Conservation (phyloP, 176 grass and related monocot species). For the Oryza officinalis region DNA sequence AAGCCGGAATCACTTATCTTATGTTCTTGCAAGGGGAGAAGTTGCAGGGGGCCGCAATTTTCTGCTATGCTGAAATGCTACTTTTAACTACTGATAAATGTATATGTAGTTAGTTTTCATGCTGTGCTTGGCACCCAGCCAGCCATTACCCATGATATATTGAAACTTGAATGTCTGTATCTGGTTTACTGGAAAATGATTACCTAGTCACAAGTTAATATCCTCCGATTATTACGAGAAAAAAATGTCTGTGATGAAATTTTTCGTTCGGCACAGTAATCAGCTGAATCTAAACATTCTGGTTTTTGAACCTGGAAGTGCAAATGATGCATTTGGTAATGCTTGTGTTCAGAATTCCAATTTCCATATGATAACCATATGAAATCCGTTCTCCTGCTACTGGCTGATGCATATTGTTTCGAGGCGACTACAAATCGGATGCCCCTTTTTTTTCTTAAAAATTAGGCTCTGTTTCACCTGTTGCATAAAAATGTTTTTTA, state of each 20-base stretch:
- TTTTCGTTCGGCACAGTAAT: neutral
- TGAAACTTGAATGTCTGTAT: neutral
- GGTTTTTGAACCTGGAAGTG: neutral
- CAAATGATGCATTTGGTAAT: neutral
- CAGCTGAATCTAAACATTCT: neutral
- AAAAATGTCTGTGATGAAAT: neutral
- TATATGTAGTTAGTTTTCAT: constrained; percentile 31
- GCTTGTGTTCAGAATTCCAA: neutral
- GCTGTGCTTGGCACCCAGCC: neutral
- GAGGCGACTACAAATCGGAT: no score
- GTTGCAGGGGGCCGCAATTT: constrained; percentile 9
- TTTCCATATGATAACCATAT: neutral
- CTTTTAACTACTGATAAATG: constrained; percentile 18
- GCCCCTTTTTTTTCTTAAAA: no score
- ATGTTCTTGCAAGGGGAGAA: constrained; percentile 33
- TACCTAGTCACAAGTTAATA: neutral
- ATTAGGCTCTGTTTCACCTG: no score
- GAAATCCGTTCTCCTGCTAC: neutral
- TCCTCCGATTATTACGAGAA: neutral
- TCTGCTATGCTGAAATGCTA: constrained; percentile 42
- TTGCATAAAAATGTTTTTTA: no score
- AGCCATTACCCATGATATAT: constrained; percentile 1
- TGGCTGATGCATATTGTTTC: neutral
- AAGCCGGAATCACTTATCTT: constrained; percentile 10
- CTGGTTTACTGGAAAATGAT: neutral